Evolutionary conservation across 768 basidiomycete species (phyloP).

Genomic region (Nidularia sp.): DNA sequence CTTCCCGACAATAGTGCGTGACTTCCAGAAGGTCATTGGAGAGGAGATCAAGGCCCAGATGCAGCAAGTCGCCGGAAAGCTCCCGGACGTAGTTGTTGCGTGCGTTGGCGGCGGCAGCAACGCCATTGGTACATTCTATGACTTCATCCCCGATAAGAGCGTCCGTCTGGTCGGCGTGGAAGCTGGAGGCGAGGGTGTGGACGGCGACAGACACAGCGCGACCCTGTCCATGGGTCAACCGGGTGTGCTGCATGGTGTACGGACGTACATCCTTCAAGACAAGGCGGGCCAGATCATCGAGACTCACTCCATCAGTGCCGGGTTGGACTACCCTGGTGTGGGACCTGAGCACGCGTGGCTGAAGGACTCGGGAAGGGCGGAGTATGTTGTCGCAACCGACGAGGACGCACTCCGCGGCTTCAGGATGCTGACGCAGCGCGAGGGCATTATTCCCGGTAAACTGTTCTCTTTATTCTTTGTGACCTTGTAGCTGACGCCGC

Average conservation of each 20-base stretch:
- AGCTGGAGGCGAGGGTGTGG: constrained; percentile 90
- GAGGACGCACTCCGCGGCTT: constrained; percentile 93
- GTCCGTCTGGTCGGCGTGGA: constrained; percentile 93
- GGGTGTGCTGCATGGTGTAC: constrained; percentile 93
- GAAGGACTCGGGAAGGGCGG: constrained; percentile 90
- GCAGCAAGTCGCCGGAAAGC: constrained; percentile 65
- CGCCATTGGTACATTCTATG: constrained; percentile 96
- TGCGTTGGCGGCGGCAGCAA: constrained; percentile 98
- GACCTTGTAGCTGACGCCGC: constrained; percentile 1
- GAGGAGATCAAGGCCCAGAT: constrained; percentile 92
- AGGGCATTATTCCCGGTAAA: constrained; percentile 95
- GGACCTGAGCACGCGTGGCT: constrained; percentile 98
- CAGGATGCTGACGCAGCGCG: constrained; percentile 83
- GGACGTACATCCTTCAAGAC: constrained; percentile 93
- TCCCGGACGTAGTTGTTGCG: constrained; percentile 92
- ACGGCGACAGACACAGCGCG: constrained; percentile 87
- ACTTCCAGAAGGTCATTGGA: constrained; percentile 95
- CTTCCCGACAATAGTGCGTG: constrained; percentile 97
- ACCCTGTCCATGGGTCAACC: constrained; percentile 89
- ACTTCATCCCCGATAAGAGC: constrained; percentile 85
- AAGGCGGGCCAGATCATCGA: constrained; percentile 90
- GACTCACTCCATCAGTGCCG: constrained; percentile 96
- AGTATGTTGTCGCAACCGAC: constrained; percentile 91
- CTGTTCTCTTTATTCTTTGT: not conserved
- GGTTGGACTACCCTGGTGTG: constrained; percentile 94